Evolutionary conservation across 148 eudicot genomes (phyloP), one percentile per base, ranked within the genome.

Genomic region (Euryodendron excelsum): DNA sequence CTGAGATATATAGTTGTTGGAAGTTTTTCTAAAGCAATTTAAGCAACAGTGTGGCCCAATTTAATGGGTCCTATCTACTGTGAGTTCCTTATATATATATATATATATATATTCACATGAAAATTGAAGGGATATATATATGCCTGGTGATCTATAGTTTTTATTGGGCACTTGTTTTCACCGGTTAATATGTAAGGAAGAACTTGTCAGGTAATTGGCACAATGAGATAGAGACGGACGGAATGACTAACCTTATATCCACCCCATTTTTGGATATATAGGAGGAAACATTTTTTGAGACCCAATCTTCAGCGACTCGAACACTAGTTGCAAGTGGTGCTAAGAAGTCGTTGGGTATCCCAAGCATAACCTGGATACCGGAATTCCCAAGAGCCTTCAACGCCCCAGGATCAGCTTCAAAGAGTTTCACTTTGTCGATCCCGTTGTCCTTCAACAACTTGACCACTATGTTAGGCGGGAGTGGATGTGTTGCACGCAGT

Each of bases 291-390:
- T 96, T 96, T 64, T 84, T 86, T 10, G 77, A 34, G 23, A 96
- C 99, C 99, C 99, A 96, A 58, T 87, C 79, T 70, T 90, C 87
- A 28, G 99, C 99, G 77, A 81, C 90, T 4, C 83, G 48, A 48
- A 96, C 98, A 69, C 88, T 89, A 9, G 81, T 67, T 1, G 99
- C 95, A 50, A 96, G 73, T 1, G 90, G 76, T 3, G 87, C 98
- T 69, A 96, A 77, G 81, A 96, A 11, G 64, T 96, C 93, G 71
- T 96, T 96, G 17, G 99, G 99, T 13, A 96, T 93, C 23, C 98
- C 99, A 62, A 96, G 89, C 98, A 96, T 96, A 44, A 96, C 99
- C 60, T 96, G 85, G n/a, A 96, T 89, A 15, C 97, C 97, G 0
- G 98, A 90, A 72, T 87, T 88, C 23, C 97, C 97, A 15, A 96